A percentile compares a stretch with the other conserved stretches of the same genome.
Conservation (phyloP, 345 rosid species). For the Arabidopsis thaliana region DNA sequence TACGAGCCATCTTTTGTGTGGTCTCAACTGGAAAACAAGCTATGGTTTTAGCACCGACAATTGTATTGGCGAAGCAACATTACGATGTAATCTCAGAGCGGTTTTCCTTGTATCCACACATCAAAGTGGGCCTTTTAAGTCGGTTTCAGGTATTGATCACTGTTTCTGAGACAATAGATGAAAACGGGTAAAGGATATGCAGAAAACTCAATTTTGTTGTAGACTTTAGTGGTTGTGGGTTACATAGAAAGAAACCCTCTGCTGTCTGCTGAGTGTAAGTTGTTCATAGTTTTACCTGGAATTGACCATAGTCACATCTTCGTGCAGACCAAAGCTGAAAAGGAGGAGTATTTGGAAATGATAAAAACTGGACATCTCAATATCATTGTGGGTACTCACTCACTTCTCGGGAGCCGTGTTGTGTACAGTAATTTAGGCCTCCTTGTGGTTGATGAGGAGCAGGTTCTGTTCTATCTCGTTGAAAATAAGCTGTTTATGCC, state of each 20-base stretch:
- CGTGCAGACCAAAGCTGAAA: conserved; percentile 82
- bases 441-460: conserved; percentile 98
- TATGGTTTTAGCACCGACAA: conserved; percentile 96
- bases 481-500: conserved; percentile 20
- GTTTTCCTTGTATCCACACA: conserved; percentile 62
- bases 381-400: conserved; percentile 93
- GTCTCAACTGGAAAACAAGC: conserved; percentile 93
- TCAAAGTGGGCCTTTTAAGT: conserved; percentile 85
- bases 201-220: conserved; percentile 13
- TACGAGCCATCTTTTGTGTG: conserved; percentile 88
- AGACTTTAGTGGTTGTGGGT: conserved; percentile 9
- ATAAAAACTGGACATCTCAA: conserved; percentile 74
- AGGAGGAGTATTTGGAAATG: conserved; percentile 72
- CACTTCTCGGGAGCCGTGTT: conserved; percentile 96
- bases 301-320: conserved; percentile 39
- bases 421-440: conserved; percentile 91
- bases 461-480: conserved; percentile 58
- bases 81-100: conserved; percentile 83
- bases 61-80: conserved; percentile 95
- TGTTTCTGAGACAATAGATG: conserved; percentile 23
- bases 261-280: conserved; percentile 18
- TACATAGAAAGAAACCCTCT: conserved; percentile 14
- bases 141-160: conserved; percentile 82
- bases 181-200: background rate
- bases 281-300: conserved; percentile 26